Conservation (phyloP, 148 eudicot species). For the Polygonum aviculare region DNA sequence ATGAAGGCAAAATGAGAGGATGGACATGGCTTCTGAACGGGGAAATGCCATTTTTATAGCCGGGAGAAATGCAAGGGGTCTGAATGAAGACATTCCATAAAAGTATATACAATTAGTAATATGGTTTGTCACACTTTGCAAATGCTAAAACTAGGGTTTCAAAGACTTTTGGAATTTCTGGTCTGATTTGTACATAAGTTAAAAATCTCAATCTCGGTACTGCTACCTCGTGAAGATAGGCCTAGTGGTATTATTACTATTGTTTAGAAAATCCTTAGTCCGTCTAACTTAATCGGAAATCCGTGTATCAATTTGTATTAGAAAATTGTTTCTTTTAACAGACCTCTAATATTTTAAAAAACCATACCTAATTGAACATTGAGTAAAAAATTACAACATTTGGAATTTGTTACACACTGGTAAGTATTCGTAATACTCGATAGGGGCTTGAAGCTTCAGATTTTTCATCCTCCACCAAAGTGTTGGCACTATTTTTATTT, state of each 20-base stretch:
- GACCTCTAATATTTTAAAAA: too few relatives aligned
- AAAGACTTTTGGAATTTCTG: not conserved
- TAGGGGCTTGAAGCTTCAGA: not conserved
- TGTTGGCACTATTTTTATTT: not conserved
- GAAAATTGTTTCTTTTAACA: not conserved
- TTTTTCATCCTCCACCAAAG: not conserved
- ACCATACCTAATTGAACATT: too few relatives aligned
- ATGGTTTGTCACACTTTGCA: not conserved
- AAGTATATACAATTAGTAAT: not conserved
- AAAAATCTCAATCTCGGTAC: too few relatives aligned
- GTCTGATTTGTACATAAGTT: too few relatives aligned
- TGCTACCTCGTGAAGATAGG: too few relatives aligned
- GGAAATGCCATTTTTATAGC: constrained; percentile 6
- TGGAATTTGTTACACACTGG: not conserved
- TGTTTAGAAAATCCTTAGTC: too few relatives aligned
- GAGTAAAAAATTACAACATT: too few relatives aligned
- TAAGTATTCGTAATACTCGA: not conserved
- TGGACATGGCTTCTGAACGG: not conserved
- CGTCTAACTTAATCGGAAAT: too few relatives aligned
- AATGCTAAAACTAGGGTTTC: not conserved
- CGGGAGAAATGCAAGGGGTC: not conserved
- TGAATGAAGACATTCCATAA: not conserved
- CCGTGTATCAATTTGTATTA: too few relatives aligned
- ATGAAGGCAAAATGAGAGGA: not conserved
- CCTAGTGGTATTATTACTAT: too few relatives aligned